phyloP scores from a whole-genome alignment of 2,329 filamentous ascomycete genomes.

The Talaromyces sp. region DNA sequence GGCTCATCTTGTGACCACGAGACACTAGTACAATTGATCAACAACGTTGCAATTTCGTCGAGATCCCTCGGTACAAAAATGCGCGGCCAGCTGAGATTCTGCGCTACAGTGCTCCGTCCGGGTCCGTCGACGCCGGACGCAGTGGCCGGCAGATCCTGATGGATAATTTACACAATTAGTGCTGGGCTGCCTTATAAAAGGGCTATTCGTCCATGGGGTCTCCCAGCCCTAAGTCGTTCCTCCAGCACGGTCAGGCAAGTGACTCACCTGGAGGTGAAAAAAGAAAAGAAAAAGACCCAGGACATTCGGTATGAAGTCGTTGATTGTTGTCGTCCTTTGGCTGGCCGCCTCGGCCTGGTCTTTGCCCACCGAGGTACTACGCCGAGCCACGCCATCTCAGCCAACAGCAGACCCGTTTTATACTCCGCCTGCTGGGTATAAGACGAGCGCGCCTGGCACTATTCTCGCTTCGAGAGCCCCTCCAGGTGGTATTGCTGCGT shows the following conservation, averaged over 20 bases:
- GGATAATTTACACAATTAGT: not conserved
- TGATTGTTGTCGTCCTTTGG: not conserved
- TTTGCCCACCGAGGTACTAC: not conserved
- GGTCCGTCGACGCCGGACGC: not conserved
- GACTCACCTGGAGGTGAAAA: not conserved
- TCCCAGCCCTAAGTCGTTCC: not conserved
- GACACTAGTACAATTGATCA: not conserved
- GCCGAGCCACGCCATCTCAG: not conserved
- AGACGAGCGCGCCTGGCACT: constrained; percentile 19
- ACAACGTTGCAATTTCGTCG: not conserved
- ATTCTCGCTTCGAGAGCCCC: constrained; percentile 21
- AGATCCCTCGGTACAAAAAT: not conserved
- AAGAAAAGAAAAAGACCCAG: not conserved
- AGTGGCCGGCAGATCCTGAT: not conserved
- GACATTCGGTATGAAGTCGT: not conserved
- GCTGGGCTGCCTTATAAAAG: not conserved
- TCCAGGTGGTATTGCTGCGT: constrained; percentile 18
- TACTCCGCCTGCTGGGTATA: constrained; percentile 20
- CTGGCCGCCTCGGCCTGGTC: not conserved
- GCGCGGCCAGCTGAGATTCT: not conserved
- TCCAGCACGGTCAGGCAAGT: not conserved
- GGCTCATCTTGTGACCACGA: not conserved
- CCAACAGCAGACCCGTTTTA: constrained; percentile 22
- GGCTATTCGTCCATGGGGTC: not conserved
- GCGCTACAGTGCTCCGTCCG: not conserved